Percentiles rank a stretch among this genome's conserved stretches.
These are phyloP conservation scores for Lathyrus tuberosus DNA, from an alignment of 306 rosid genomes.

Conservation along the genomic window DNA sequence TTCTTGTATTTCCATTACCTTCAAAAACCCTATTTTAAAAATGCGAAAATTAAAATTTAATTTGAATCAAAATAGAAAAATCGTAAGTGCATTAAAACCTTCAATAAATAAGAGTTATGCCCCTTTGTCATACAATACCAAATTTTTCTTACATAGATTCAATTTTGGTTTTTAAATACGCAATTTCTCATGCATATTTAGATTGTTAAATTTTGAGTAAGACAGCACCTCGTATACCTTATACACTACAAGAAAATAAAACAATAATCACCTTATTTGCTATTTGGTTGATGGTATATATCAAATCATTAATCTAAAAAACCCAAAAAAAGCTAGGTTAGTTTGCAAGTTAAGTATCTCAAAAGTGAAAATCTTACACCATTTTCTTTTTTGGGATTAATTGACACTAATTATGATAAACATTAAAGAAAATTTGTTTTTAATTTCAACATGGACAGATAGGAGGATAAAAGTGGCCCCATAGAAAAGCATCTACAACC, in stretches of 20 bases:
- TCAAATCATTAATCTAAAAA: slow-evolving; percentile 9
- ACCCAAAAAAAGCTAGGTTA: slow-evolving; percentile 1
- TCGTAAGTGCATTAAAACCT: no score
- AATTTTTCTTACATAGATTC: no score
- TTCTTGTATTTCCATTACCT: no score
- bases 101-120: no score
- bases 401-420: slow-evolving; percentile 34
- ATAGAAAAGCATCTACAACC: slow-evolving; percentile 35
- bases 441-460: slow-evolving; percentile 40
- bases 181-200: no score
- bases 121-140: no score
- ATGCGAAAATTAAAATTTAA: no score
- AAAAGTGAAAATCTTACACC: slow-evolving; percentile 15
- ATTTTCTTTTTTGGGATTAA: slow-evolving; percentile 25
- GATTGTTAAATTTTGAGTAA: no score
- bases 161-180: no score
- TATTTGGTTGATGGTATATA: slow-evolving; percentile 7
- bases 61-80: no score
- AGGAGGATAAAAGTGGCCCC: slow-evolving; percentile 46
- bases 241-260: neutral
- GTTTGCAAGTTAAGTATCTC: slow-evolving; percentile 19
- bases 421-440: slow-evolving; percentile 22
- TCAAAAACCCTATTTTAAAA: no score
- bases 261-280: neutral
- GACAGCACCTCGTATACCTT: no score